Evolutionary conservation across 129 eudicot genomes (phyloP).

Genomic region (Lonicera japonica): DNA sequence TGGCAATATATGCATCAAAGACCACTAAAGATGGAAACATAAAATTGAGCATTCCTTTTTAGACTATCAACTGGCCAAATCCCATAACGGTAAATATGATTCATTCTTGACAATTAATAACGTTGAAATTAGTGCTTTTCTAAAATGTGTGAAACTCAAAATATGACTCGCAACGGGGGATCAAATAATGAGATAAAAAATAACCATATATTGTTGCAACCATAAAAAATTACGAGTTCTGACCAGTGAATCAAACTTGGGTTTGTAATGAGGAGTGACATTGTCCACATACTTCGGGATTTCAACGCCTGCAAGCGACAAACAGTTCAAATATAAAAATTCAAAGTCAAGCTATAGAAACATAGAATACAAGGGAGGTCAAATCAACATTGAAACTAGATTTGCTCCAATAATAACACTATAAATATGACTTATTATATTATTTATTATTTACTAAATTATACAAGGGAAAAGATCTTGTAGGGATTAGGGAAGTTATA

Average conservation of each 20-base stretch:
- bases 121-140: too few relatives aligned
- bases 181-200: too few relatives aligned
- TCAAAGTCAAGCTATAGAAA: not conserved
- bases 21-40: too few relatives aligned
- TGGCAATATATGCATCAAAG: too few relatives aligned
- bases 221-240: conserved; percentile 15
- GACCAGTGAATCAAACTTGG: conserved; percentile 84
- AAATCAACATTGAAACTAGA: not conserved
- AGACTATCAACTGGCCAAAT: too few relatives aligned
- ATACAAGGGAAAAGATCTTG: not conserved
- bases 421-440: not conserved
- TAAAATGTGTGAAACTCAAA: too few relatives aligned
- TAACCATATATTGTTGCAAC: not conserved
- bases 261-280: conserved; percentile 74
- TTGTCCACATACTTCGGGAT: conserved; percentile 86
- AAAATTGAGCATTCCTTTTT: too few relatives aligned
- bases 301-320: conserved; percentile 51
- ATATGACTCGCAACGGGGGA: too few relatives aligned
- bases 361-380: not conserved
- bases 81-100: too few relatives aligned
- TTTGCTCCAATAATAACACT: not conserved
- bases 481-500: not conserved
- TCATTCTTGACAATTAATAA: too few relatives aligned
- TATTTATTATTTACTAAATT: not conserved
- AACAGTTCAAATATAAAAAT: not conserved